A percentile compares a stretch with the other conserved stretches of the same genome.
Evolutionary conservation across 495 filamentous ascomycete genomes (phyloP).

Genomic region (Aspergillus saccharolyticus): DNA sequence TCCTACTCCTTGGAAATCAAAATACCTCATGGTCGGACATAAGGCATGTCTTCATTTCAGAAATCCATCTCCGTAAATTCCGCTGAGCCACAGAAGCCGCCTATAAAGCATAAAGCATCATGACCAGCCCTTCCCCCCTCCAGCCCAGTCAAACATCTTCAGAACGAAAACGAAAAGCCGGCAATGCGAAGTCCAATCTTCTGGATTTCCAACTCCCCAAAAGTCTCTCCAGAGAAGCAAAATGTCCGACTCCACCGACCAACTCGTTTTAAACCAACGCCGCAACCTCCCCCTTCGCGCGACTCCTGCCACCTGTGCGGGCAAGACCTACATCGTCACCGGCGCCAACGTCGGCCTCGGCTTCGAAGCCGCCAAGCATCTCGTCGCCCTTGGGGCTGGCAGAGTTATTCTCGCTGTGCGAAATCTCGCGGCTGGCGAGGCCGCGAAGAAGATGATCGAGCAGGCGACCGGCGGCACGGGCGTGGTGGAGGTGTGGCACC

Average conservation of each 20-base stretch:
- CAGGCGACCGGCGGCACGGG: constrained; percentile 9
- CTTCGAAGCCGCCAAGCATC: constrained; percentile 23
- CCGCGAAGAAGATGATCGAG: constrained; percentile 24
- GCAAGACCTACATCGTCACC: constrained; percentile 25
- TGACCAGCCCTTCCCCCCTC: too few species aligned
- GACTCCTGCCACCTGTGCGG: neutral
- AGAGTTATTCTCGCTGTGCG: constrained; percentile 49
- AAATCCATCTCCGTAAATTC: neutral
- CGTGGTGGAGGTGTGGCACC: constrained; percentile 2
- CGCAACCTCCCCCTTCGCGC: neutral
- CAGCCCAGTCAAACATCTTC: too few species aligned
- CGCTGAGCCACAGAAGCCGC: neutral
- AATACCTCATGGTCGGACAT: neutral
- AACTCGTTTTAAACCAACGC: neutral
- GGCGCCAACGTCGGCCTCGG: constrained; percentile 29
- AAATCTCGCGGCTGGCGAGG: constrained; percentile 36
- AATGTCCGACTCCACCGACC: neutral
- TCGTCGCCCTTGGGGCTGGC: constrained; percentile 21
- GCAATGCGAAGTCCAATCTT: too few species aligned
- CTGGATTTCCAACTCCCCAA: too few species aligned
- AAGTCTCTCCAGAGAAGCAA: too few species aligned
- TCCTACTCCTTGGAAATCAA: too few species aligned
- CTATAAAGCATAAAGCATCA: too few species aligned
- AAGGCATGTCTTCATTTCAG: neutral
- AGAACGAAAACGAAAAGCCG: neutral